Base-by-base conservation (phyloP, 768 basidiomycete species). In the Trichaptum fuscoviolaceum region DNA sequence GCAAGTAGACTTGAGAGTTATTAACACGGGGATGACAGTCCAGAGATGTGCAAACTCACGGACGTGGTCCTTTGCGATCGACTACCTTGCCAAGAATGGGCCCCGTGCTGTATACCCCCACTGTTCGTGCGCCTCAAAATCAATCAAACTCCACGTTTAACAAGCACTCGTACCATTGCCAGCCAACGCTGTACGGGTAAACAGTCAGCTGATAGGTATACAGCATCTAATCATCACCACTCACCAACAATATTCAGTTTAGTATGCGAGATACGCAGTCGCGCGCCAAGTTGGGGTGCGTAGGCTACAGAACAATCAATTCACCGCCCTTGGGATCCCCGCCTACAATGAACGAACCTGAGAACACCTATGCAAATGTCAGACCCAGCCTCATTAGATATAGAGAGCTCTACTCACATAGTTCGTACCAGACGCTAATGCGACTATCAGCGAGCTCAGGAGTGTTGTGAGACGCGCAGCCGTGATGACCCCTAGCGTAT, bases 51-150 rank as follows among this genome's bases (percentile, higher is more conserved):
- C 18, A 26, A 34, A 71, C 77, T 63, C 58, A 78, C 77, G 75
- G 63, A 66, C 86, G 83, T 23, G 92, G 93, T 1, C 94, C 94
- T 27, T 81, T 79, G 15, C 75, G 66, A 76, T 96, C 95, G 4
- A 92, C 89, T 18, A 95, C 82, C 63, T 87, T 83, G 3, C 95
- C 95, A 87, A 87, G 90, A 62, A 91, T 69, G 24, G 93, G 93
- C 12, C 91, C 92, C 18, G 82, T 85, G 67, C 81, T 80, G 72
- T 93, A 93, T 5, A 92, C 87, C 18, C 93, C 94, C 63, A 93
- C 88, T 89, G 8, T 30, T 30, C 30, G 30, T 30, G 30, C 30
- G 73, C 67, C 62, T 6, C 52, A 42, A 63, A 36, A 57, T 67
- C 25, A 58, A 68, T 30, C 15, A 10, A 30, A 57, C 23, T 5